Conservation (phyloP, 1,284 basidiomycete species). For the Cutaneotrichosporon sp. region DNA sequence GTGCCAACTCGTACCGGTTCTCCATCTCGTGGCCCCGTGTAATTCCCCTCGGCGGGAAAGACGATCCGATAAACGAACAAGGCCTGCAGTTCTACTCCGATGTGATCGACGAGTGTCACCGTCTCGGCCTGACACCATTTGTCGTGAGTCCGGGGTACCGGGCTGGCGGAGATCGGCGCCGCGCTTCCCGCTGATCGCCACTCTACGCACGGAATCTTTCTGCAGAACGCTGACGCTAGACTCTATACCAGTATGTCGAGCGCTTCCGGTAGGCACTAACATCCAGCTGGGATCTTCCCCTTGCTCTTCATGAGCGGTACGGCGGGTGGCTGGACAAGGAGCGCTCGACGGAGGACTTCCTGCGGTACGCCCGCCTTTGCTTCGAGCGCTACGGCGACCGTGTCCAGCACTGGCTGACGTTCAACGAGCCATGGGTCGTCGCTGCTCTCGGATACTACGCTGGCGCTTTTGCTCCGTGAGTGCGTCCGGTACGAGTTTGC, state of each 20-base stretch:
- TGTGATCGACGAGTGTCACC: slow-evolving; percentile 24
- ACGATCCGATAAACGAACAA: slow-evolving; percentile 63
- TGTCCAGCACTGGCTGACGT: slow-evolving; percentile 62
- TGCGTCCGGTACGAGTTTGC: too few relatives aligned
- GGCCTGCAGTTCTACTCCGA: slow-evolving; percentile 54
- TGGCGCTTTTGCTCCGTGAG: slow-evolving; percentile 21
- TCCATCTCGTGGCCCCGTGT: slow-evolving; percentile 70
- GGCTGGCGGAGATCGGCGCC: too few relatives aligned
- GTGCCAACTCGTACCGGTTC: slow-evolving; percentile 61
- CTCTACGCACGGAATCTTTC: too few relatives aligned
- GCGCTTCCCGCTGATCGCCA: slow-evolving; percentile 29
- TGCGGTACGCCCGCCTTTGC: slow-evolving; percentile 62
- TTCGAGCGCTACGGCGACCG: slow-evolving; percentile 68
- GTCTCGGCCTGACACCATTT: slow-evolving; percentile 61
- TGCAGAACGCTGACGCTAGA: slow-evolving; percentile 51
- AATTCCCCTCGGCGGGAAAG: slow-evolving; percentile 60
- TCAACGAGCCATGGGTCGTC: slow-evolving; percentile 71
- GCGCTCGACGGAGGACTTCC: slow-evolving; percentile 61
- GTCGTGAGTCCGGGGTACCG: too few relatives aligned
- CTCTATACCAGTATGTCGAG: slow-evolving; percentile 62
- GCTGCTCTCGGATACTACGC: slow-evolving; percentile 59
- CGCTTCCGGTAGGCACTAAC: too few relatives aligned
- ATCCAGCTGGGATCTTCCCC: slow-evolving; percentile 63
- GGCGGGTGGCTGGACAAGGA: slow-evolving; percentile 60
- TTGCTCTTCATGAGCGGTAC: slow-evolving; percentile 64